Conservation (phyloP, 106 monocot species). For the Allium cepa region DNA sequence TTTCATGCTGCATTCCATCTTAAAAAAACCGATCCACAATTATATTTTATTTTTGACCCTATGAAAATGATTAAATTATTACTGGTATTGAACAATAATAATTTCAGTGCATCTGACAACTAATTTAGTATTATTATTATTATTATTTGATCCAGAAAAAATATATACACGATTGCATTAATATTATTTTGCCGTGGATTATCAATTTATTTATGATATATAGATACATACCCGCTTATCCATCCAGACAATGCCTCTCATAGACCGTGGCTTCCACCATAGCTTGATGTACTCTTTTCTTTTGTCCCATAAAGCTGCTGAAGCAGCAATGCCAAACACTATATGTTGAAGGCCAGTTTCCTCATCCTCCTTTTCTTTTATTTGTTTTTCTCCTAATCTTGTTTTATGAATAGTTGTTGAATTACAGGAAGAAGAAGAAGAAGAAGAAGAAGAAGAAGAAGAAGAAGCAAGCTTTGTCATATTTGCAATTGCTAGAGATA, state of each 20-base stretch:
- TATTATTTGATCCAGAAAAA: no score
- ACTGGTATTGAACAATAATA: no score
- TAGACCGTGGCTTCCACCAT: conserved; percentile 18
- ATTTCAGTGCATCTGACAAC: no score
- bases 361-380: background rate
- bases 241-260: conserved; percentile 40
- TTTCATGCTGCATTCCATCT: no score
- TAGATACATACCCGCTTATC: conserved; percentile 9
- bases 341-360: conserved; percentile 2
- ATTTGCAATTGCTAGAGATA: no score
- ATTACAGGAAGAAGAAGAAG: background rate
- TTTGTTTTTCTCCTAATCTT: background rate
- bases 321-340: conserved; percentile 6
- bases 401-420: background rate
- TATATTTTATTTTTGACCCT: no score
- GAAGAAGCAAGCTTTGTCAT: background rate
- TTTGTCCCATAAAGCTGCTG: background rate
- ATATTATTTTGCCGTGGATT: no score
- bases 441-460: background rate
- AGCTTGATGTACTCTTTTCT: conserved; percentile 13
- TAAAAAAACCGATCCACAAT: no score
- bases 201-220: no score
- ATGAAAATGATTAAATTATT: no score
- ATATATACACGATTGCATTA: no score
- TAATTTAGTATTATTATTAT: no score